Evolutionary conservation across 805 yeast genomes (phyloP), one percentile per base, ranked within the genome.

Genomic region (Sugiyamaella floridensis): DNA sequence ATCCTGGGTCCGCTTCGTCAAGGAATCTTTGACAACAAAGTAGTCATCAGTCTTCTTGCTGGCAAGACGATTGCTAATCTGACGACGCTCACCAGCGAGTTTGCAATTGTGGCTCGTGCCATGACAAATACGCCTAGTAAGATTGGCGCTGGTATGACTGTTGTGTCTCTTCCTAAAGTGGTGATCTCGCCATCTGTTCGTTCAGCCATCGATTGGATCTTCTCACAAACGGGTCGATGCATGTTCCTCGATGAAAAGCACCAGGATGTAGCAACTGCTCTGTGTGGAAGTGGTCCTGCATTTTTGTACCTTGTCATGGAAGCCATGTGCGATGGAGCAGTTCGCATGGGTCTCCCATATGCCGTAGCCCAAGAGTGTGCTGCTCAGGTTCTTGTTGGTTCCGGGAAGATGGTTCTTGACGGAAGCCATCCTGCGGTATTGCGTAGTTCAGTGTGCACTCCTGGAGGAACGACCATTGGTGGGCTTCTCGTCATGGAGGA

Each of bases 91-190:
- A 54, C 66, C 48, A 53, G 59, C 57, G 59, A 57, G 49, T 55
- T 64, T 58, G 72, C 76, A 6, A 72, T 75, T 54, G 82, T 92
- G 32, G 87, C 95, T 19, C 79, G 96, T 57, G 95, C 95, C n/a
- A 90, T 95, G 96, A 92, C 99, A 45, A 93, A 92, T 71, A 93
- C 99, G 0, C 97, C 99, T 2, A 95, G 96, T 16, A 83, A 84
- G 67, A 87, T 79, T 67, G 96, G 97, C 19, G 81, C 83, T 60
- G 99, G 98, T 49, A 89, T 92, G 77, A 96, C 98, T 10, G 89
- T 89, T 41, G 82, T 93, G n/a, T 79, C 96, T 1, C 82, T 86
- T 63, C 80, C 92, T 9, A 83, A 82, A 16, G 60, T 60, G 43
- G 63, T 66, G 15, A 18, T 45, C 14, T 18, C 53, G 15, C 62